Evolutionary conservation across 768 basidiomycete genomes (phyloP), one percentile per base, ranked within the genome.

Genomic region (Tricholoma sp.): DNA sequence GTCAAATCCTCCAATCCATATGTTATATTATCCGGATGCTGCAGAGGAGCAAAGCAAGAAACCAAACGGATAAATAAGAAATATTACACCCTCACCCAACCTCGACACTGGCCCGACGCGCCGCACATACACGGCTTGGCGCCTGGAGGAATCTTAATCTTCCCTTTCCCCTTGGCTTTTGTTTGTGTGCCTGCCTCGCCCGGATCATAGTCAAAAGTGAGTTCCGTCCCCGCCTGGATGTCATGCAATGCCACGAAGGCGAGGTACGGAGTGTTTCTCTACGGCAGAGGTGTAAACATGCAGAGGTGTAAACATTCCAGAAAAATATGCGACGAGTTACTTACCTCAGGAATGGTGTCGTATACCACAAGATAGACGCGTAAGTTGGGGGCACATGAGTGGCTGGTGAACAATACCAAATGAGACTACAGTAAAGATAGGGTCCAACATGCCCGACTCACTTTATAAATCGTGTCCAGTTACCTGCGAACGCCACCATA

Each of bases 391-490:
- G 72, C 66, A 60, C 87, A 89, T 0, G 85, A 88, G 63, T 89
- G 88, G 61, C 87, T 89, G 61, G n/a, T 57, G 52, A 18, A 21
- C 14, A 46, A 49, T 24, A 34, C 46, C 11, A 31, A 29, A 46
- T 46, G 10, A 55, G 32, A 10, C 4, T 12, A 29, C n/a, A 34
- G 34, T 56, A 22, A 27, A 18, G 12, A 43, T 16, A 10, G 37
- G n/a, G 4, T 16, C 8, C 22, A 18, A 27, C 19, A n/a, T 14
- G 24, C 39, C 19, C 24, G 10, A 67, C 83, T 57, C 61, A 86
- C 87, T 89, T 89, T 31, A 89, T 73, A 59, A 89, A 89, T 4
- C 86, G 78, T 7, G 86, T 85, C 88, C 88, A 89, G 61, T 89
- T 89, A 6, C 88, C 87, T 88, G 59, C 22, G 22, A 19, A 31